A percentile compares a stretch with the other conserved stretches of the same genome.
phyloP scores from a whole-genome alignment of 495 filamentous ascomycete genomes.

The Lasiosphaeria miniovina region DNA sequence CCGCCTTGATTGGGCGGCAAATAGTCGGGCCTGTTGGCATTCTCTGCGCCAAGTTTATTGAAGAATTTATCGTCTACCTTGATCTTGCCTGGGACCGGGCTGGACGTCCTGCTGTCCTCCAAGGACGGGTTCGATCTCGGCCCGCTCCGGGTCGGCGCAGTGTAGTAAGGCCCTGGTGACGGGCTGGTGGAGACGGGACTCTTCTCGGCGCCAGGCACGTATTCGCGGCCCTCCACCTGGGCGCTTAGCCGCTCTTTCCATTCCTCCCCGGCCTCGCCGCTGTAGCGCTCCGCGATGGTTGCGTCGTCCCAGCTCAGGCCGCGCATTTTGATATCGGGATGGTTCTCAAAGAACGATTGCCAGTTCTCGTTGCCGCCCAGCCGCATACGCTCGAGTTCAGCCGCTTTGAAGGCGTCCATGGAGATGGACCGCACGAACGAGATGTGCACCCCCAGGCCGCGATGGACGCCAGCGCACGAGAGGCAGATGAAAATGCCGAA shows the following conservation, averaged over 20 bases:
- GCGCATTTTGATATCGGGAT: constrained; percentile 59
- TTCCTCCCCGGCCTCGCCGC: constrained; percentile 84
- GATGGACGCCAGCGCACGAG: constrained; percentile 90
- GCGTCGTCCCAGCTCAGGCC: constrained; percentile 69
- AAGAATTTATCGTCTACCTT: constrained; percentile 85
- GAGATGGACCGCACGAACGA: constrained; percentile 94
- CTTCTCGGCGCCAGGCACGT: constrained; percentile 60
- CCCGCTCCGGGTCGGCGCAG: constrained; percentile 27
- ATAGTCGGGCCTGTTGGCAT: constrained; percentile 68
- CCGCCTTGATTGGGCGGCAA: constrained; percentile 86
- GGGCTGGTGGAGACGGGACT: constrained; percentile 35
- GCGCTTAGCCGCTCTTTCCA: constrained; percentile 87
- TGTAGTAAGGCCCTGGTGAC: constrained; percentile 8
- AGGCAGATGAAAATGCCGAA: constrained; percentile 94
- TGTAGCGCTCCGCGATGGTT: constrained; percentile 80
- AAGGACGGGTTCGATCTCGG: constrained; percentile 39
- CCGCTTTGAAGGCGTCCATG: constrained; percentile 95
- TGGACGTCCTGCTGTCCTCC: constrained; percentile 61
- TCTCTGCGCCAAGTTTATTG: constrained; percentile 73
- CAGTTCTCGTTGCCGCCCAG: constrained; percentile 83
- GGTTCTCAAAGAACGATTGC: constrained; percentile 75
- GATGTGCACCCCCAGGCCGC: constrained; percentile 93
- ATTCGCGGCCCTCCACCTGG: constrained; percentile 82
- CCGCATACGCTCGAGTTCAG: constrained; percentile 83
- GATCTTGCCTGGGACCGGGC: constrained; percentile 53